A percentile compares a stretch with the other conserved stretches of the same genome.
Evolutionary conservation across 176 grass and related monocot genomes (phyloP).

Genomic region (Thalia dealbata): DNA sequence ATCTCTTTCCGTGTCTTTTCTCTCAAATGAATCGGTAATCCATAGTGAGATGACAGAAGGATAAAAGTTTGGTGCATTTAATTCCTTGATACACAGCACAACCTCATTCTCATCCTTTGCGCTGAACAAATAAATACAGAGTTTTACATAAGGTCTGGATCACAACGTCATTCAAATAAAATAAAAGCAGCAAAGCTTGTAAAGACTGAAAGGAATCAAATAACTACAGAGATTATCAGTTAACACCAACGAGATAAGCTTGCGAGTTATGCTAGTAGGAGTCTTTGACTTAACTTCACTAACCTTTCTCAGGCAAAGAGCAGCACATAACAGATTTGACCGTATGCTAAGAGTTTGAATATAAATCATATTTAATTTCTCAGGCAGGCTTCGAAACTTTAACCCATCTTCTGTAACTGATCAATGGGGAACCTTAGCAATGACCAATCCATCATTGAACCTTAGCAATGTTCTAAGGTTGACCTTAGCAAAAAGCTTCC

Average conservation of each 20-base stretch:
- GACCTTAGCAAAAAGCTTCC: too few relatives aligned
- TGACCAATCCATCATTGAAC: too few relatives aligned
- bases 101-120: conserved; percentile 86
- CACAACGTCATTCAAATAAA: not conserved
- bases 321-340: not conserved
- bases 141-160: not conserved
- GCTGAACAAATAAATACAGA: conserved; percentile 21
- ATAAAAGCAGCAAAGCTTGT: not conserved
- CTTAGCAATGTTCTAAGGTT: too few relatives aligned
- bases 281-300: not conserved
- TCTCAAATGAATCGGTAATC: conserved; percentile 94
- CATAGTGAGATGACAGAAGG: conserved; percentile 68
- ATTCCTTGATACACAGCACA: conserved; percentile 80
- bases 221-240: too few relatives aligned
- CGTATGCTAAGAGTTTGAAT: not conserved
- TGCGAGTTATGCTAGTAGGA: too few relatives aligned
- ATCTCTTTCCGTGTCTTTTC: conserved; percentile 78
- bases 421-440: not conserved
- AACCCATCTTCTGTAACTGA: not conserved
- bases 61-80: conserved; percentile 79
- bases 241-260: too few relatives aligned
- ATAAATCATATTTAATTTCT: not conserved
- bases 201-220: too few relatives aligned
- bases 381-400: not conserved
- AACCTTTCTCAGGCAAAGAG: not conserved